A percentile compares a stretch with the other conserved stretches of the same genome.
Evolutionary conservation across 2,329 filamentous ascomycete genomes (phyloP).

Genomic region (Trichocomaceae sp.): DNA sequence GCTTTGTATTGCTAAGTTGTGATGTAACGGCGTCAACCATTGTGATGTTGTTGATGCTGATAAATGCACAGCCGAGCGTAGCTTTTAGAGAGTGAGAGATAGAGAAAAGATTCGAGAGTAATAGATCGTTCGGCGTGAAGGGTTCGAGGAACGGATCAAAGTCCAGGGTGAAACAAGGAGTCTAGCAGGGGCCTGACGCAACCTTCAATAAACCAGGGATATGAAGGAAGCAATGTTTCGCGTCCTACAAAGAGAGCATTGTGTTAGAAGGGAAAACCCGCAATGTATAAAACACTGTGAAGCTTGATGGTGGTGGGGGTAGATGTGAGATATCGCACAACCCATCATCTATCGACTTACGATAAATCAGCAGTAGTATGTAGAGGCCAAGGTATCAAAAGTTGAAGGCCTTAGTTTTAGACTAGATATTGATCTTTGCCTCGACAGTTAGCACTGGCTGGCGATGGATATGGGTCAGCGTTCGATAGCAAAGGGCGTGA

Average conservation of each 20-base stretch:
- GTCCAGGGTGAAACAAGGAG: neutral
- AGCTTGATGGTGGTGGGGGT: neutral
- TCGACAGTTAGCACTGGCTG: neutral
- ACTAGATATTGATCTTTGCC: neutral
- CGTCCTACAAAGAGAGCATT: neutral
- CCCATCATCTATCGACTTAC: neutral
- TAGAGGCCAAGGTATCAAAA: neutral
- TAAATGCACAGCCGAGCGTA: neutral
- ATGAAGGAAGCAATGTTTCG: neutral
- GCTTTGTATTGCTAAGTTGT: conserved; percentile 40
- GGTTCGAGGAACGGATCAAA: too few species aligned
- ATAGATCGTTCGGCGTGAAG: neutral
- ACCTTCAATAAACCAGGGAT: neutral
- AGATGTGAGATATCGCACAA: neutral
- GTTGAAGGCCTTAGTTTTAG: neutral
- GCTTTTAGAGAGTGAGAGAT: too few species aligned
- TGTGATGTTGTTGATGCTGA: conserved; percentile 16
- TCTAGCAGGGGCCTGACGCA: neutral
- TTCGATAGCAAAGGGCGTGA: neutral
- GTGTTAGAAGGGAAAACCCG: neutral
- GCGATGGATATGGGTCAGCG: neutral
- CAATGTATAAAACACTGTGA: neutral
- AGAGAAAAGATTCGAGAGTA: neutral
- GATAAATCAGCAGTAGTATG: neutral
- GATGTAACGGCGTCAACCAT: conserved; percentile 42